Conservation (phyloP, 2,329 filamentous ascomycete genomes). For the Neophaeococcomyces aloes region DNA sequence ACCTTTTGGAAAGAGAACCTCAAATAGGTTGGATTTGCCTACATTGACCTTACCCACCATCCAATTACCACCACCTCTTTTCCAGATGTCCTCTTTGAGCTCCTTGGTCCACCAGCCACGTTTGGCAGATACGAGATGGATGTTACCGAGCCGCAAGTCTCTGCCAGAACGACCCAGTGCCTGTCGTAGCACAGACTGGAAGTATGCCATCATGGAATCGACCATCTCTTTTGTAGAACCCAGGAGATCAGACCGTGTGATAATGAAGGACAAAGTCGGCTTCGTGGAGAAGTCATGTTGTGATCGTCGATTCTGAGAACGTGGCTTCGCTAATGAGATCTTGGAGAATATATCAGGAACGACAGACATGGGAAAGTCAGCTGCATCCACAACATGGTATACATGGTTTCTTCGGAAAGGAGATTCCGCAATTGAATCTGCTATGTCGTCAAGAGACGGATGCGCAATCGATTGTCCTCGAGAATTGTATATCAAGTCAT, state of each 20-base stretch:
- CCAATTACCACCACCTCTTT: slow-evolving; percentile 78
- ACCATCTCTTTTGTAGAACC: slow-evolving; percentile 76
- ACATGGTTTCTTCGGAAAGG: slow-evolving; percentile 86
- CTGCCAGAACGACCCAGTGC: slow-evolving; percentile 58
- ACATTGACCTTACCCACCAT: slow-evolving; percentile 98
- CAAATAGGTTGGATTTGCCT: slow-evolving; percentile 86
- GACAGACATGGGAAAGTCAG: slow-evolving; percentile 91
- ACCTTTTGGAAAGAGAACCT: slow-evolving; percentile 77
- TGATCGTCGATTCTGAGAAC: slow-evolving; percentile 70
- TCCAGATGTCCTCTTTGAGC: slow-evolving; percentile 76
- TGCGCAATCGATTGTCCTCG: slow-evolving; percentile 63
- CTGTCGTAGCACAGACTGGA: slow-evolving; percentile 65
- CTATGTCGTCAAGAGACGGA: slow-evolving; percentile 69
- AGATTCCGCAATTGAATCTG: slow-evolving; percentile 75
- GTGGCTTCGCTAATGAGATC: slow-evolving; percentile 60
- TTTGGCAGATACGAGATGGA: slow-evolving; percentile 76
- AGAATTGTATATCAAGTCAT: slow-evolving; percentile 67
- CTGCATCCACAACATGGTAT: slow-evolving; percentile 89
- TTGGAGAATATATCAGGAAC: slow-evolving; percentile 64
- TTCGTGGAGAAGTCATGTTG: slow-evolving; percentile 29
- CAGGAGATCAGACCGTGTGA: slow-evolving; percentile 78
- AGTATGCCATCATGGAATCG: slow-evolving; percentile 73
- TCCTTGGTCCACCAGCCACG: slow-evolving; percentile 83
- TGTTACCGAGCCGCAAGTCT: slow-evolving; percentile 73
- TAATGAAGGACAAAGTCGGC: slow-evolving; percentile 65